Evolutionary conservation across 768 basidiomycete species (phyloP), one percentile per base, ranked within the genome.

Genomic region (Naganishia vishniacii): DNA sequence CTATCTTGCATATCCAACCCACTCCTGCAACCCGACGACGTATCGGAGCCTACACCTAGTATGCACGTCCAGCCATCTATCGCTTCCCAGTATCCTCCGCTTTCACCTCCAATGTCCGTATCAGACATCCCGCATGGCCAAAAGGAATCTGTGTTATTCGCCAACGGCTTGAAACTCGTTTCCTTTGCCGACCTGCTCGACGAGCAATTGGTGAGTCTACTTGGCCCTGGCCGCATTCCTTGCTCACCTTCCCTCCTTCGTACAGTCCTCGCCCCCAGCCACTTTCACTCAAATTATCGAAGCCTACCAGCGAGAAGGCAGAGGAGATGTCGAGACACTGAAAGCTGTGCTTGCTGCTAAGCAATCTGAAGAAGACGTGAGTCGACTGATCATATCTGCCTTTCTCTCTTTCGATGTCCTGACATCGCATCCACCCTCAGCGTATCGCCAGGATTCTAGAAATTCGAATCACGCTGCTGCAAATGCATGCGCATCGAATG

Each of bases 311-410:
- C 78, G 84, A 41, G 88, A 86, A 72, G 92, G 92, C 65, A 89
- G 92, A 66, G 91, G 90, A 45, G 92, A 95, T 81, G 83, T 91
- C 25, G 90, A 93, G 59, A 87, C 93, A 84, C 81, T 95, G 23
- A 82, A 94, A 37, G 84, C 89, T 69, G 88, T 95, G 83, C 81
- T 95, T 53, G 90, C 88, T 65, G 91, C 91, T 72, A 95, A 95
- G 80, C 83, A 85, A 48, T 87, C 92, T 13, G 92, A 95, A 75
- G 92, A 95, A 74, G 88, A 94, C 83, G 90, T 89, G 68, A 44
- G 84, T 71, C 37, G n/a, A n/a, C 6, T 44, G 4, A 15, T 68
- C 23, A 25, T 47, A n/a, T 1, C 12, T 42, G 7, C 32, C 26
- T 42, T 25, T 1, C 32, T 28, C 12, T 13, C 15, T 1, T 7